Percentiles rank a stretch among this genome's conserved stretches.
These are phyloP conservation scores for Paramecium octaurelia DNA, from an alignment of 73 alveolate genomes.

Conservation along the genomic window DNA sequence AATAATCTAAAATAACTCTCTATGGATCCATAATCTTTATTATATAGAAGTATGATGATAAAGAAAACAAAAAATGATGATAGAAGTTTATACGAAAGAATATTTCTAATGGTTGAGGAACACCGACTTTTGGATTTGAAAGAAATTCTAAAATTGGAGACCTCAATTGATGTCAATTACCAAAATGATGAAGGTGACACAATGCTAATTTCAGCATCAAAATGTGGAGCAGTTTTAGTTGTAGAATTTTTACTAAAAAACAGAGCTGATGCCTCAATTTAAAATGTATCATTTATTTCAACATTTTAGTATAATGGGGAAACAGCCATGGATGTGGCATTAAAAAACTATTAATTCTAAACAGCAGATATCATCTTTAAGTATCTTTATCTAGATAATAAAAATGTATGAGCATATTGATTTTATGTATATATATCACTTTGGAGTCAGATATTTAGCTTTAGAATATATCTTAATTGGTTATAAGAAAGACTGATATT, in stretches of 20 bases:
- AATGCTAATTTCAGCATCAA: not conserved
- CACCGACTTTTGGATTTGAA: not conserved
- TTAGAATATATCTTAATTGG: not conserved
- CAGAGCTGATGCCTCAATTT: not conserved
- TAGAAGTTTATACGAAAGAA: not conserved
- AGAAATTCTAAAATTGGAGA: not conserved
- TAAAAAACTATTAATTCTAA: not conserved
- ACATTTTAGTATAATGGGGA: not conserved
- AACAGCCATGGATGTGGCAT: conserved; percentile 4
- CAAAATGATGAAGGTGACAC: conserved; percentile 18
- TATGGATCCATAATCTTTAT: conserved; percentile 28
- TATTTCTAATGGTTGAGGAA: not conserved
- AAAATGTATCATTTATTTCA: not conserved
- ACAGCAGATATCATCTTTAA: not conserved
- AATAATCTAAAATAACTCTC: not conserved
- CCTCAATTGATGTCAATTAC: not conserved
- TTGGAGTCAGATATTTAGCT: conserved; percentile 22
- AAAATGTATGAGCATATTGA: not conserved
- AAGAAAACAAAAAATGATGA: not conserved
- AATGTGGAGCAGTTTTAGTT: not conserved
- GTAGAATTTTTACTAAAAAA: not conserved
- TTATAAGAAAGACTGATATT: not conserved
- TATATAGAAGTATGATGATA: not conserved
- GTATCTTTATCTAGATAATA: not conserved
- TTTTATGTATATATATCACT: not conserved